These are phyloP conservation scores for Sporothrix humicola DNA, from an alignment of 2,329 filamentous ascomycete genomes.

Conservation along the genomic window DNA sequence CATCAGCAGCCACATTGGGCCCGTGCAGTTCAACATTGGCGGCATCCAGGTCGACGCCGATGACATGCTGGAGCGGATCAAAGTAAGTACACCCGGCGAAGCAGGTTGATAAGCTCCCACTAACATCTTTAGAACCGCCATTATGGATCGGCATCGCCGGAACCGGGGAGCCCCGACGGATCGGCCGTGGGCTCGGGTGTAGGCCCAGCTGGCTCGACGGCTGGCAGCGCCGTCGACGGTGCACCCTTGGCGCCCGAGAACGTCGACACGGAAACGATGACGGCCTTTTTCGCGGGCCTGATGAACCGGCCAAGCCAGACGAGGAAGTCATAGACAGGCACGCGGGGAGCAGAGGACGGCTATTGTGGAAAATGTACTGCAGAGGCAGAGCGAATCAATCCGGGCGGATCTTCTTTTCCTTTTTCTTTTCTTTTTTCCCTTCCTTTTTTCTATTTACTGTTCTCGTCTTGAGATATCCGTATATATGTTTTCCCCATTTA, in stretches of 20 bases:
- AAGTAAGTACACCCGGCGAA: constrained; percentile 60
- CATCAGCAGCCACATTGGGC: constrained; percentile 82
- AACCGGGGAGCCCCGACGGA: constrained; percentile 49
- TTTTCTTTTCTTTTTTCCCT: neutral
- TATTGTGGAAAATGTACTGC: neutral
- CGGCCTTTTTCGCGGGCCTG: constrained; percentile 64
- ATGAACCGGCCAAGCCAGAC: constrained; percentile 55
- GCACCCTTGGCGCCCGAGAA: constrained; percentile 40
- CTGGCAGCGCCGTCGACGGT: constrained; percentile 8
- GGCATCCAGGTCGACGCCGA: constrained; percentile 96
- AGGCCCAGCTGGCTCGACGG: constrained; percentile 22
- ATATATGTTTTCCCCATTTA: neutral
- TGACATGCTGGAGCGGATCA: constrained; percentile 85
- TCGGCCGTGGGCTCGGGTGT: constrained; percentile 44
- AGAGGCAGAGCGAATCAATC: constrained; percentile 13
- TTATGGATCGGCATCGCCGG: constrained; percentile 53
- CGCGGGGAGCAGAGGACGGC: too few species aligned
- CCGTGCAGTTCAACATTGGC: constrained; percentile 97
- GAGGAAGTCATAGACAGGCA: constrained; percentile 31
- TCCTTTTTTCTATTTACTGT: neutral
- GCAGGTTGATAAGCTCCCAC: constrained; percentile 33
- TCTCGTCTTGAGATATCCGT: neutral
- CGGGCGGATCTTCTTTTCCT: constrained; percentile 3
- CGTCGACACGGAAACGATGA: constrained; percentile 62
- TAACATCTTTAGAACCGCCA: constrained; percentile 59